Evolutionary conservation across 495 filamentous ascomycete species (phyloP), one percentile per base, ranked within the genome.

Genomic region (Staphylotrichum tortipilum): DNA sequence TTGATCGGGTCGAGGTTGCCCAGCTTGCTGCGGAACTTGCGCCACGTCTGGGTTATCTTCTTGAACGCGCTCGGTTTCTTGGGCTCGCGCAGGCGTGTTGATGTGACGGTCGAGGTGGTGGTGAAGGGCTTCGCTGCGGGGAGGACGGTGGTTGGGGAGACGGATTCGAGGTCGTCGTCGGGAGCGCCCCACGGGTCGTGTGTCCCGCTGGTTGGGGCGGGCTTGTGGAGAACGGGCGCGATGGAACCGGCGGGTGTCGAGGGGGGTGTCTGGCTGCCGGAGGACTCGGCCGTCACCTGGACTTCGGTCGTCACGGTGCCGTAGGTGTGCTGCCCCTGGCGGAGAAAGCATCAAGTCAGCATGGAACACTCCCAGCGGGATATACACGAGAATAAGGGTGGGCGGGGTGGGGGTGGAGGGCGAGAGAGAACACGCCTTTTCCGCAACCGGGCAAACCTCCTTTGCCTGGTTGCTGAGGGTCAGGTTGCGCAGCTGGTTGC

Each of bases 1-100:
- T 84, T 82, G 33, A 81, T 75, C 38, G 75, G 79, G 56, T 80
- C 78, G 47, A 76, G 70, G 50, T 73, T 66, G 45, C 44, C 54
- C 37, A 74, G 62, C 40, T 68, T 71, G 38, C 22, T 43, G 7
- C 22, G 24, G 42, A 60, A 57, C 31, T 47, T 50, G 29, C 35
- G 49, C 56, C 58, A 64, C 4, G 39, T 52, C 52, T 23, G 54
- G 11, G 28, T 8, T n/a, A 23, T 28, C 10, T 7, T 18, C 0
- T 39, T 37, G 18, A 19, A 14, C 22, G 21, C 2, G 9, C 26
- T 10, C 3, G 40, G 23, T 9, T 18, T 43, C n/a, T 37, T 37
- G 1, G 15, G 29, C 2, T 11, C 12, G 21, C 22, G 42, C 1
- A 39, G 23, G 10, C 34, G 36, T 22, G 39, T 28, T 0, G 48